phyloP scores from a whole-genome alignment of 805 yeast genomes.

The Maudiozyma barnettii region DNA sequence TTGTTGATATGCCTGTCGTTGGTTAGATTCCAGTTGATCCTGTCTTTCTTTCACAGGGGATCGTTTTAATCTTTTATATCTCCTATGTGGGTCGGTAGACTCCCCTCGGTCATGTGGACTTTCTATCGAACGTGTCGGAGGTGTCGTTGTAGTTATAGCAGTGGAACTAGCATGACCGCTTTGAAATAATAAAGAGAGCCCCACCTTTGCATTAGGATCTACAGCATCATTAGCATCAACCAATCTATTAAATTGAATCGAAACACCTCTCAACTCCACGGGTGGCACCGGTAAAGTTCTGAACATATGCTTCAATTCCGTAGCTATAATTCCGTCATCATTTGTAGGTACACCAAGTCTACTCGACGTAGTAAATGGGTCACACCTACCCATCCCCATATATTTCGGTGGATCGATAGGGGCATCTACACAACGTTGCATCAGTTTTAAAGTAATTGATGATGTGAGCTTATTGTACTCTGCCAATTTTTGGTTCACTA shows the following conservation, averaged over 20 bases:
- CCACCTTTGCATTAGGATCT: background rate
- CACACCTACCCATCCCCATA: slow-evolving; percentile 80
- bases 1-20: slow-evolving; percentile 34
- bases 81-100: background rate
- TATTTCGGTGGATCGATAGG: slow-evolving; percentile 69
- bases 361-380: slow-evolving; percentile 47
- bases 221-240: slow-evolving; percentile 25
- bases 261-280: slow-evolving; percentile 65
- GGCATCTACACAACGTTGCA: slow-evolving; percentile 54
- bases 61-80: slow-evolving; percentile 2
- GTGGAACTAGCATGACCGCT: background rate
- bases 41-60: slow-evolving; percentile 29
- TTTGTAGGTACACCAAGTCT: slow-evolving; percentile 53
- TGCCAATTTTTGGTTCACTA: slow-evolving; percentile 40
- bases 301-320: slow-evolving; percentile 49
- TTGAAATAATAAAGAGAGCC: background rate
- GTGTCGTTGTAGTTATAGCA: background rate
- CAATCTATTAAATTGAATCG: slow-evolving; percentile 57
- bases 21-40: background rate
- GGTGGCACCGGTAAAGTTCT: slow-evolving; percentile 52
- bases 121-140: background rate
- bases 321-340: slow-evolving; percentile 49
- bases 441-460: slow-evolving; percentile 53
- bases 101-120: background rate
- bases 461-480: slow-evolving; percentile 43